Base-by-base conservation (phyloP, 1,284 basidiomycete species). In the Rhizoctonia solani region DNA sequence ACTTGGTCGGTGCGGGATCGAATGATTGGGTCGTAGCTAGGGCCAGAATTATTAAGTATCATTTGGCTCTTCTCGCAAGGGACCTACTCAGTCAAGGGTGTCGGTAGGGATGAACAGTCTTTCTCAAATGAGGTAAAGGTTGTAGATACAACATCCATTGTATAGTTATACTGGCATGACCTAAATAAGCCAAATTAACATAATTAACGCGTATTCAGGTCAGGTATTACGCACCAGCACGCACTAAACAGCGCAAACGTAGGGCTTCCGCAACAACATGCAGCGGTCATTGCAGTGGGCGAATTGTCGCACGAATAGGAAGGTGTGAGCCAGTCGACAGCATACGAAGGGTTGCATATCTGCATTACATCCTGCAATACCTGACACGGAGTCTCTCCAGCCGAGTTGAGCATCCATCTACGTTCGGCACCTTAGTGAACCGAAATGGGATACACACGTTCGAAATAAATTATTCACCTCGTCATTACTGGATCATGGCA, bases 161-260 rank as follows among this genome's bases (percentile, higher is more conserved):
- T 65, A 30, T 53, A 53, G 37, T 65, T 65, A 37, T 65, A 65
- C 21, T 65, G 59, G 21, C 59, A 65, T n/a, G 59, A 65, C 59
- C 59, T 65, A 42, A 42, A 41, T 50, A 4, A 34, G 19, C 37
- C 1, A 53, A n/a, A 39, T 29, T 23, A 52, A 37, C 30, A 16
- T 16, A 21, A 25, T 13, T 25, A 19, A 6, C 37, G 6, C 21
- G 13, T 47, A 30, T n/a, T 27, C 2, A 4, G 19, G 9, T 25
- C 11, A 19, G 53, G 49, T 42, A 34, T 34, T 34, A 11, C 32
- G 32, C 30, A 65, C 59, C 59, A 65, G 49, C 59, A 65, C 0
- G 59, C 59, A 25, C 59, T 65, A 8, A 53, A 29, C 49, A 65
- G 25, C 32, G 59, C 59, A 53, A 65, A 65, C 14, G 59, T 65